phyloP scores from a whole-genome alignment of 495 filamentous ascomycete genomes.

The Letharia lupina region DNA sequence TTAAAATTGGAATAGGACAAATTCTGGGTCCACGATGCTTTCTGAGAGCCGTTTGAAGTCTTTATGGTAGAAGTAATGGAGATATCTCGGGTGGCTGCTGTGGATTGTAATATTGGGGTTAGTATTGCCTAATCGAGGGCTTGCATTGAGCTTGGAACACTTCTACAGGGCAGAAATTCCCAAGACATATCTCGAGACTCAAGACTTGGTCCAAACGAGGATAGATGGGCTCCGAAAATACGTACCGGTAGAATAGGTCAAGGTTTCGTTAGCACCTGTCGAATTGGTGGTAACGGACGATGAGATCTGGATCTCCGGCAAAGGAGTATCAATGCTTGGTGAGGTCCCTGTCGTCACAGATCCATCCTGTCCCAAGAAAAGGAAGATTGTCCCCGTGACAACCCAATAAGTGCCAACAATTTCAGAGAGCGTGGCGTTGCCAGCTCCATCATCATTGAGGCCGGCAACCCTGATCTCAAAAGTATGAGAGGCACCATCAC shows the following conservation, averaged over 20 bases:
- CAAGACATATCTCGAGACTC: no score
- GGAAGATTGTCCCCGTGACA: slow-evolving; percentile 73
- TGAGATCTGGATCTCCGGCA: slow-evolving; percentile 36
- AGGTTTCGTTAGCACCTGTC: slow-evolving; percentile 51
- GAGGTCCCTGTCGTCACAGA: slow-evolving; percentile 44
- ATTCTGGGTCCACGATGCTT: slow-evolving; percentile 54
- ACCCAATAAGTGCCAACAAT: slow-evolving; percentile 67
- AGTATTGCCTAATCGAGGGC: no score
- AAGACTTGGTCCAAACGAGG: no score
- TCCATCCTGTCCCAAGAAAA: slow-evolving; percentile 51
- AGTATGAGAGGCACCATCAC: slow-evolving; percentile 53
- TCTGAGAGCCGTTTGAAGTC: slow-evolving; percentile 34
- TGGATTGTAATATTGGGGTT: no score
- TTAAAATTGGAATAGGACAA: slow-evolving; percentile 47
- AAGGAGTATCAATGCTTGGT: slow-evolving; percentile 31
- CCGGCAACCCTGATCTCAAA: slow-evolving; percentile 67
- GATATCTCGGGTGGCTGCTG: slow-evolving; percentile 49
- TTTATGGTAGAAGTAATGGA: slow-evolving; percentile 43
- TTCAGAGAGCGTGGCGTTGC: slow-evolving; percentile 44
- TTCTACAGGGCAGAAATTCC: no score
- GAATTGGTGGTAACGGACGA: slow-evolving; percentile 36
- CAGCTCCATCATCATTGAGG: slow-evolving; percentile 43
- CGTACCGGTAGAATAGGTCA: slow-evolving; percentile 42
- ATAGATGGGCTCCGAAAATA: no score
- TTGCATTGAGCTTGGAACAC: no score